Conservation (phyloP, 2,329 filamentous ascomycete genomes). For the Talaromyces sp. region DNA sequence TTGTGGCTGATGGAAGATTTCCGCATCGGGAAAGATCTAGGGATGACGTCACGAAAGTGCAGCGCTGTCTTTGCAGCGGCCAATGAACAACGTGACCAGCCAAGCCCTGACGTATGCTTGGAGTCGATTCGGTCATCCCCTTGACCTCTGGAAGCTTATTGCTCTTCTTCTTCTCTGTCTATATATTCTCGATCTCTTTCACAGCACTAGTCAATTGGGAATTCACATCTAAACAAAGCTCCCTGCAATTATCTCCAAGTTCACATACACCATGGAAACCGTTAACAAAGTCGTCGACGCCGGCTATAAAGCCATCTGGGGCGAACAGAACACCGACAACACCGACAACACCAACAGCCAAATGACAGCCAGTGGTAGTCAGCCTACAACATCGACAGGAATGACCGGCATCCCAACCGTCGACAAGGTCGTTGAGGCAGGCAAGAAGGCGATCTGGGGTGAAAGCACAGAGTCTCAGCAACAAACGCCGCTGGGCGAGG, state of each 20-base stretch:
- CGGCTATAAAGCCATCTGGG: constrained; percentile 38
- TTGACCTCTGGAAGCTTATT: neutral
- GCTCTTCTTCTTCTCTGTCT: neutral
- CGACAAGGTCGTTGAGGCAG: constrained; percentile 48
- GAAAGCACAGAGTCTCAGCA: constrained; percentile 31
- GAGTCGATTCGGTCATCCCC: neutral
- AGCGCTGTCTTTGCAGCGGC: neutral
- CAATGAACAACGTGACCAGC: constrained; percentile 10
- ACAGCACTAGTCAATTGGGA: neutral
- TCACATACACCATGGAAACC: constrained; percentile 56
- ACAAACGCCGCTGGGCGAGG: constrained; percentile 43
- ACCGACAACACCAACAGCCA: neutral
- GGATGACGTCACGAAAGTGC: constrained; percentile 14
- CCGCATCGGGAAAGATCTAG: constrained; percentile 16
- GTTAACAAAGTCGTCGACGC: constrained; percentile 53
- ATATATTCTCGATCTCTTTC: neutral
- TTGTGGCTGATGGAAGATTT: neutral
- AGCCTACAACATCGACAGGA: neutral
- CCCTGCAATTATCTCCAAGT: neutral
- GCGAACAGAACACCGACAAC: neutral
- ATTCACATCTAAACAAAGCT: neutral
- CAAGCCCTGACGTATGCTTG: constrained; percentile 13
- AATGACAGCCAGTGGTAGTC: neutral
- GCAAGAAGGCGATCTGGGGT: constrained; percentile 51
- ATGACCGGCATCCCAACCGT: constrained; percentile 5